Evolutionary conservation across 352 stramenopile genomes (phyloP).

Genomic region (Pythium aristosporum): DNA sequence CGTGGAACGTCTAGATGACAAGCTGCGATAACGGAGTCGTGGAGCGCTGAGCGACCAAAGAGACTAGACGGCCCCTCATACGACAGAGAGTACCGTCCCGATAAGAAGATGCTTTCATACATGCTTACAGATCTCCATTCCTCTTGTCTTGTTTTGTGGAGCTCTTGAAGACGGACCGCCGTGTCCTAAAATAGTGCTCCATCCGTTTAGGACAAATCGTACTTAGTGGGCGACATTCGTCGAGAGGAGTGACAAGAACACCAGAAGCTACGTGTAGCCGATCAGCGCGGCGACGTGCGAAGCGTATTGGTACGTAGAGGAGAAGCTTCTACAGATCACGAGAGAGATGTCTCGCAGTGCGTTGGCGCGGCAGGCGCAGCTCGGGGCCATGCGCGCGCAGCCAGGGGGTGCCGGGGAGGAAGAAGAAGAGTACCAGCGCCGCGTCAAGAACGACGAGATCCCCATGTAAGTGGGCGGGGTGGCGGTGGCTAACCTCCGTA

Average conservation of each 20-base stretch:
- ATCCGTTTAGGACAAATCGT: not conserved
- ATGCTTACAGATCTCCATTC: not conserved
- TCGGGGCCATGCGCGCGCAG: constrained; percentile 40
- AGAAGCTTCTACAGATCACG: not conserved
- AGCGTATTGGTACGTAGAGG: not conserved
- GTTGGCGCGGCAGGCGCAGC: constrained; percentile 61
- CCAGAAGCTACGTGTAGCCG: not conserved
- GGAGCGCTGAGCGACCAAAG: not conserved
- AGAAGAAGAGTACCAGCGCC: constrained; percentile 40
- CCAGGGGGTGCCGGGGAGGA: constrained; percentile 34
- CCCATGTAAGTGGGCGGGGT: constrained; percentile 47
- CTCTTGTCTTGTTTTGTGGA: not conserved
- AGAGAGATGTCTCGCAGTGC: constrained; percentile 71
- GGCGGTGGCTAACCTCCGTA: not conserved
- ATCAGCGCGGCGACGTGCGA: not conserved
- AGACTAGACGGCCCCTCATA: too few relatives aligned
- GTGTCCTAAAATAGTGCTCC: not conserved
- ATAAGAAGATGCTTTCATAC: not conserved
- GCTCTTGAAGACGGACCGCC: not conserved
- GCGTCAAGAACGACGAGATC: constrained; percentile 78
- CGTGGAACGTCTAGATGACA: constrained; percentile 26
- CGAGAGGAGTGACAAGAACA: not conserved
- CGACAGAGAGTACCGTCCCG: too few relatives aligned
- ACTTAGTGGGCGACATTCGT: not conserved
- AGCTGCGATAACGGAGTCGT: too few relatives aligned